A percentile compares a stretch with the other conserved stretches of the same genome.
phyloP scores from a whole-genome alignment of 257 asterid genomes.

The Salvia rosmarinus region DNA sequence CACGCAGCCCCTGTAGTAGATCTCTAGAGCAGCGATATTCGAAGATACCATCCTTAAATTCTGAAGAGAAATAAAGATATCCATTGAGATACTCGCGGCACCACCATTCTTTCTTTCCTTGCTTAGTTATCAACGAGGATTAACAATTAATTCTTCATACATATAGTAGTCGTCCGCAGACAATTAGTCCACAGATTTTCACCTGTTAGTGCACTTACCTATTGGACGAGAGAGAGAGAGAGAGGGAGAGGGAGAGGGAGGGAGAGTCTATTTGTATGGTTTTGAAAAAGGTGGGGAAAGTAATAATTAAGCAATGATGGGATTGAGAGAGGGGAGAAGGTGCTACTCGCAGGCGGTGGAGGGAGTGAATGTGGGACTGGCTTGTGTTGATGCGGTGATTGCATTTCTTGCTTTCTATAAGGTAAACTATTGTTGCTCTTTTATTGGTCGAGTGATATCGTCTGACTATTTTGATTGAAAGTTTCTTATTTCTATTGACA shows the following conservation, averaged over 20 bases:
- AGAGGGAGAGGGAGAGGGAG: conserved; percentile 23
- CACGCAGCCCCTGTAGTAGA: conserved; percentile 33
- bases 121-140: conserved; percentile 26
- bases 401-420: conserved; percentile 70
- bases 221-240: conserved; percentile 14
- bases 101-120: conserved; percentile 16
- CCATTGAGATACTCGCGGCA: conserved; percentile 33
- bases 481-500: not conserved
- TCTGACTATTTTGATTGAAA: not conserved
- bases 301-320: conserved; percentile 43
- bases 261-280: conserved; percentile 30
- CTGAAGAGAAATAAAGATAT: conserved; percentile 25
- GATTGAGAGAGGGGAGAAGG: conserved; percentile 56
- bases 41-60: conserved; percentile 29
- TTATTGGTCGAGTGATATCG: conserved; percentile 18
- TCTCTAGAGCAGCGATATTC: conserved; percentile 37
- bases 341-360: conserved; percentile 65
- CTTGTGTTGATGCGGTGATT: conserved; percentile 66
- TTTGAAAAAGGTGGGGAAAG: conserved; percentile 1
- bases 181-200: conserved; percentile 19
- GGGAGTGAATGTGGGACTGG: conserved; percentile 69
- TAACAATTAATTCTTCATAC: not conserved
- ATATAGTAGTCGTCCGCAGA: not conserved
- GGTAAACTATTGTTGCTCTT: conserved; percentile 40
- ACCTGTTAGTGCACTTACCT: conserved; percentile 25